A percentile compares a stretch with the other conserved stretches of the same genome.
These are phyloP conservation scores for Emmonsia crescens DNA, from an alignment of 2,329 filamentous ascomycete species.

Conservation along the genomic window DNA sequence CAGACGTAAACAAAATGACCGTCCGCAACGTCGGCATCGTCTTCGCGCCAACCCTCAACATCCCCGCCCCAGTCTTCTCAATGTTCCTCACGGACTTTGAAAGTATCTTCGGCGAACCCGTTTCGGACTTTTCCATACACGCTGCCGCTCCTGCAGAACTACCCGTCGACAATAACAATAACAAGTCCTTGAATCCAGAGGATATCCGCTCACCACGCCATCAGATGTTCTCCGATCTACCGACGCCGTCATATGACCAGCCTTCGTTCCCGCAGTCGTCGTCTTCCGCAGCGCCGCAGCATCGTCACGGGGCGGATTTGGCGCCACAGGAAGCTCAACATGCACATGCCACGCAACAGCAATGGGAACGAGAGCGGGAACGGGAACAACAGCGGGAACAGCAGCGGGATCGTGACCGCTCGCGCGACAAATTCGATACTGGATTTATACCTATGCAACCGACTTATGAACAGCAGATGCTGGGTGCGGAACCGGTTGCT, in stretches of 20 bases:
- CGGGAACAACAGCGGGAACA: background rate
- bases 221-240: conserved; percentile 57
- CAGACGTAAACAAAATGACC: conserved; percentile 93
- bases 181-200: conserved; percentile 37
- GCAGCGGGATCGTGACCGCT: conserved; percentile 1
- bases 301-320: background rate
- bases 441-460: conserved; percentile 43
- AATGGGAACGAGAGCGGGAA: conserved; percentile 8
- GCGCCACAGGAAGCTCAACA: conserved; percentile 18
- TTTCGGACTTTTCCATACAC: background rate
- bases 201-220: conserved; percentile 53
- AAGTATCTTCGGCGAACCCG: conserved; percentile 53
- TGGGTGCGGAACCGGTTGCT: conserved; percentile 21
- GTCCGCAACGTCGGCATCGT: conserved; percentile 96
- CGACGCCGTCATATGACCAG: conserved; percentile 53
- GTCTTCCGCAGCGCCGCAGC: background rate
- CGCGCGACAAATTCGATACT: conserved; percentile 33
- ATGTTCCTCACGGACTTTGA: conserved; percentile 86
- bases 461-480: conserved; percentile 34
- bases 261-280: conserved; percentile 36
- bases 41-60: conserved; percentile 93
- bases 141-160: conserved; percentile 35
- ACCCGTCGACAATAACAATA: conserved; percentile 19
- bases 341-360: conserved; percentile 14
- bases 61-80: conserved; percentile 87